Evolutionary conservation across 2,329 filamentous ascomycete genomes (phyloP).

Genomic region (Beauveria caledonica): DNA sequence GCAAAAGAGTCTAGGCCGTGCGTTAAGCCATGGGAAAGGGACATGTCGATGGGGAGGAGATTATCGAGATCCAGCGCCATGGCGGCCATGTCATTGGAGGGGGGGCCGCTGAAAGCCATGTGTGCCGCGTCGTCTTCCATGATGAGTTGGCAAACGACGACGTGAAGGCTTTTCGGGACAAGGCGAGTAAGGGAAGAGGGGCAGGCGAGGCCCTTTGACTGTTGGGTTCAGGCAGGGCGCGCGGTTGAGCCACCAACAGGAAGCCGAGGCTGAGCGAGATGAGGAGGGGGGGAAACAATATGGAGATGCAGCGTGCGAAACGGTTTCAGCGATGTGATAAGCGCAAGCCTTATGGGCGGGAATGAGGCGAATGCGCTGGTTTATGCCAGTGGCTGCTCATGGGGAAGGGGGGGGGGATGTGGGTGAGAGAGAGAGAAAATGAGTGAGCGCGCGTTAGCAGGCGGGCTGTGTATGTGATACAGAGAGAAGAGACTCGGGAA

Average conservation of each 20-base stretch:
- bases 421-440: background rate
- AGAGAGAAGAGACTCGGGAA: too few species aligned
- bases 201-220: background rate
- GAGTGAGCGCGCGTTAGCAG: background rate
- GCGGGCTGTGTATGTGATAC: background rate
- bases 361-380: background rate
- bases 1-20: slow-evolving; percentile 20
- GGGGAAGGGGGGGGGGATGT: background rate
- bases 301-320: background rate
- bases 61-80: slow-evolving; percentile 20
- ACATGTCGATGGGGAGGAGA: slow-evolving; percentile 19
- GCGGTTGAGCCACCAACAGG: background rate
- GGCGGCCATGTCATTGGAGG: slow-evolving; percentile 22
- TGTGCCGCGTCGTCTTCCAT: slow-evolving; percentile 21
- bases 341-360: background rate
- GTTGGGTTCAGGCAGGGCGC: background rate
- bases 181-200: slow-evolving; percentile 1
- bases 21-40: slow-evolving; percentile 20
- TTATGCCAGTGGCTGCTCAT: background rate
- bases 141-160: slow-evolving; percentile 12
- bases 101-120: slow-evolving; percentile 17
- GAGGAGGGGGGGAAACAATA: background rate
- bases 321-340: background rate
- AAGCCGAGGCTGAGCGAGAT: background rate
- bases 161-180: background rate